A percentile compares a stretch with the other conserved stretches of the same genome.
phyloP scores from a whole-genome alignment of 1,284 basidiomycete species.

The Pseudozyma hubeiensis region DNA sequence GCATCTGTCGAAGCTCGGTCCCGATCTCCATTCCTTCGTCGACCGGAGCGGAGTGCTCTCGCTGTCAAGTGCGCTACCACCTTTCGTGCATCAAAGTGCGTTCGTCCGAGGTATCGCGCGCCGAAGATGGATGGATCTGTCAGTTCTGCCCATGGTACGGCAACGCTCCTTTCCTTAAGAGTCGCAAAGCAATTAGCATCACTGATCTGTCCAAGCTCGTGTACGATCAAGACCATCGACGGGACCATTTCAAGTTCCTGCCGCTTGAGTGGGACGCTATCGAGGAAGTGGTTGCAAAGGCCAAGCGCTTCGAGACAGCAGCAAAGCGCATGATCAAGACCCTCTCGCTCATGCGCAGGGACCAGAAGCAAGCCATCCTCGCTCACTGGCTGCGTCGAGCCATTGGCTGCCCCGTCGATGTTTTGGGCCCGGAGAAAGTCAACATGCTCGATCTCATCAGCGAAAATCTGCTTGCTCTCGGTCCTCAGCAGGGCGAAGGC shows the following conservation, averaged over 20 bases:
- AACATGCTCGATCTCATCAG: constrained; percentile 46
- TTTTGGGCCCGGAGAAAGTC: constrained; percentile 51
- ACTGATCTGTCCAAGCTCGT: constrained; percentile 43
- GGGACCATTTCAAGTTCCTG: constrained; percentile 48
- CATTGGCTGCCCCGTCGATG: constrained; percentile 55
- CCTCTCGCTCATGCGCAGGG: constrained; percentile 47
- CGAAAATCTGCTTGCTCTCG: constrained; percentile 23
- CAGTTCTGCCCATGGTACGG: constrained; percentile 54
- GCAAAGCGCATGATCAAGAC: constrained; percentile 56
- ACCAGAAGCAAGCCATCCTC: constrained; percentile 42
- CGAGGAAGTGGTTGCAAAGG: constrained; percentile 49
- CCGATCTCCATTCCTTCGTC: constrained; percentile 30
- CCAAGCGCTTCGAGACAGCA: constrained; percentile 44
- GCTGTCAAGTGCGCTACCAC: constrained; percentile 55
- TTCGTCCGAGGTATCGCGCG: constrained; percentile 28
- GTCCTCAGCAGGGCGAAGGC: constrained; percentile 8
- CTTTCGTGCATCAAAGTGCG: constrained; percentile 54
- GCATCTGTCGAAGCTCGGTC: constrained; percentile 53
- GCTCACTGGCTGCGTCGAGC: constrained; percentile 49
- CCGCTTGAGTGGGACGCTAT: constrained; percentile 50
- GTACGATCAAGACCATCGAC: constrained; percentile 43
- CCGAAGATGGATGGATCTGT: constrained; percentile 52
- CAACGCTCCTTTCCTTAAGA: constrained; percentile 25
- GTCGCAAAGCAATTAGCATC: constrained; percentile 30
- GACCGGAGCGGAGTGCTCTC: constrained; percentile 43